Evolutionary conservation across 2,329 filamentous ascomycete genomes (phyloP).

Genomic region (Parastagonospora avenae): DNA sequence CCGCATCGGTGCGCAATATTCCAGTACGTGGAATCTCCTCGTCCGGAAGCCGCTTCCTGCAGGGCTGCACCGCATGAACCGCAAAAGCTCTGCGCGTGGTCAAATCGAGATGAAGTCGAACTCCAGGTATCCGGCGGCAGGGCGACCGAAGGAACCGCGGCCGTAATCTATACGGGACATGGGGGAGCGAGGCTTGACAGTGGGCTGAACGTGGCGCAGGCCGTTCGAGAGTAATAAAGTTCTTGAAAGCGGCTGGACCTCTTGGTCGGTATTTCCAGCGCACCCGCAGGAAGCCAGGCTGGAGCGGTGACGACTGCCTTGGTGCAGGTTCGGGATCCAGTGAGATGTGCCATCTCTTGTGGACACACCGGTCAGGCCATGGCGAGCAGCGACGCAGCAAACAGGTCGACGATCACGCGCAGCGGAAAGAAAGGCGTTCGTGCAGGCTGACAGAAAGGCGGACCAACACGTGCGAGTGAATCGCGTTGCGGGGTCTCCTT

Average conservation of each 20-base stretch:
- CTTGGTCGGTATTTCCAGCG: slow-evolving; percentile 6
- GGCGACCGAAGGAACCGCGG: slow-evolving; percentile 1
- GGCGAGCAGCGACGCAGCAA: neutral
- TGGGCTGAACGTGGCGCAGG: slow-evolving; percentile 11
- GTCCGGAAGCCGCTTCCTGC: neutral
- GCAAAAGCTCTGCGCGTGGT: neutral
- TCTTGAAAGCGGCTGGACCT: slow-evolving; percentile 15
- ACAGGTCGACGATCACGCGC: slow-evolving; percentile 1
- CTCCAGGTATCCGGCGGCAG: slow-evolving; percentile 5
- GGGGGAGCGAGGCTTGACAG: slow-evolving; percentile 9
- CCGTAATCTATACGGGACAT: slow-evolving; percentile 9
- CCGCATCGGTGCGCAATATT: too few species aligned
- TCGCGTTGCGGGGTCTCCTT: neutral
- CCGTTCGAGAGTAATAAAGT: slow-evolving; percentile 1
- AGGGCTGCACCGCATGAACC: neutral
- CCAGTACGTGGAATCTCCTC: neutral
- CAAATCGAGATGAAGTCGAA: neutral
- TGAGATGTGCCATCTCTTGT: slow-evolving; percentile 1
- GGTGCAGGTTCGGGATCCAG: neutral
- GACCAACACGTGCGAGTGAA: neutral
- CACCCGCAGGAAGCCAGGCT: slow-evolving; percentile 1
- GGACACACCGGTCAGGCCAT: slow-evolving; percentile 11
- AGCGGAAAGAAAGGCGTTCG: neutral
- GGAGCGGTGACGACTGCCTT: slow-evolving; percentile 1
- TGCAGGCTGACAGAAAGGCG: neutral